Evolutionary conservation across 2,329 filamentous ascomycete species (phyloP).

Genomic region (Trichoderma gracile): DNA sequence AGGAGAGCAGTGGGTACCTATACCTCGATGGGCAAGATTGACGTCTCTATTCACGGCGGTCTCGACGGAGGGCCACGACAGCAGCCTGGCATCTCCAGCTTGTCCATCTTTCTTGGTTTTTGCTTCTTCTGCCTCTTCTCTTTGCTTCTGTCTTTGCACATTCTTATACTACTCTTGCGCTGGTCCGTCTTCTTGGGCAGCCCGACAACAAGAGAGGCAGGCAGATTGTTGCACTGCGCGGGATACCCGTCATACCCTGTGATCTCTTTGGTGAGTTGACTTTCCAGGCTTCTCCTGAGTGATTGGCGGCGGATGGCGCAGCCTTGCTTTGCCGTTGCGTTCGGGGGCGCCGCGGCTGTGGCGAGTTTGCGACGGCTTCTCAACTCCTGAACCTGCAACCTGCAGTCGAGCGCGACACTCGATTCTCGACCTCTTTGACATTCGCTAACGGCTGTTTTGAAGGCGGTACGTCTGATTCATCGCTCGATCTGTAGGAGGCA

Average conservation of each 20-base stretch:
- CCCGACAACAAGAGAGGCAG: neutral
- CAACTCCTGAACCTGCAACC: neutral
- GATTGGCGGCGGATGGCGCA: conserved; percentile 8
- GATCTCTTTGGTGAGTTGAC: conserved; percentile 5
- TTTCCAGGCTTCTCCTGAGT: neutral
- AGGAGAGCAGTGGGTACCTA: neutral
- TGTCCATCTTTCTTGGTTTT: neutral
- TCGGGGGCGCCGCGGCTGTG: conserved; percentile 11
- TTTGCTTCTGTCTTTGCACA: neutral
- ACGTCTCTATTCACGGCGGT: conserved; percentile 14
- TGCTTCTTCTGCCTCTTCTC: neutral
- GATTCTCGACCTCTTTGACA: neutral
- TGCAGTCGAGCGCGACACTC: neutral
- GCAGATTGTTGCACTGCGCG: neutral
- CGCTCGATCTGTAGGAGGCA: neutral
- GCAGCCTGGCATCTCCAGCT: conserved; percentile 5
- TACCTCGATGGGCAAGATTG: neutral
- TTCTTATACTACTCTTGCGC: conserved; percentile 4
- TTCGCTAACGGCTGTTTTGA: conserved; percentile 1
- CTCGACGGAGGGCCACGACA: conserved; percentile 13
- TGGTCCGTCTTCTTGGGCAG: neutral
- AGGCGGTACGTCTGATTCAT: neutral
- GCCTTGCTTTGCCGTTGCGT: neutral
- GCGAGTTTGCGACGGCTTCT: conserved; percentile 15
- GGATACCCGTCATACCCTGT: neutral